Evolutionary conservation across 1,284 basidiomycete genomes (phyloP).

Genomic region (Pterulicium gracile): DNA sequence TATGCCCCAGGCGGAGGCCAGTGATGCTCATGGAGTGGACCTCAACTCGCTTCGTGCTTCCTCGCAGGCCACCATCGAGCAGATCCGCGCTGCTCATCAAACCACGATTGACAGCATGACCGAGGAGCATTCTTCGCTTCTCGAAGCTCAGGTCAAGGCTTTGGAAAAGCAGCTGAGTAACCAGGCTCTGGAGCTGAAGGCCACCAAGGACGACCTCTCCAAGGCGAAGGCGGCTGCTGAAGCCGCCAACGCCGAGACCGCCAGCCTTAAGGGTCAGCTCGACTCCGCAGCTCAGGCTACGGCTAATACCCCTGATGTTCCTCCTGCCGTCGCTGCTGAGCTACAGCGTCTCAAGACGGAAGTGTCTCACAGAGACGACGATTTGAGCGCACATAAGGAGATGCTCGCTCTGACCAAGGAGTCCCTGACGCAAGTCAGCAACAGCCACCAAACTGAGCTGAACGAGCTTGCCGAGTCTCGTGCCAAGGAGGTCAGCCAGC

Average conservation of each 20-base stretch:
- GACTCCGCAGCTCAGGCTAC: conserved; percentile 45
- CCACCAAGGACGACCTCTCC: conserved; percentile 68
- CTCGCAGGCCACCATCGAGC: conserved; percentile 54
- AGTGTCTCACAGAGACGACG: conserved; percentile 51
- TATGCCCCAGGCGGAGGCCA: conserved; percentile 48
- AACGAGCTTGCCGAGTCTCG: conserved; percentile 58
- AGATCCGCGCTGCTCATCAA: conserved; percentile 53
- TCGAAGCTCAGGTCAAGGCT: conserved; percentile 44
- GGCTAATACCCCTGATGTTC: conserved; percentile 31
- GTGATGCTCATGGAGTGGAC: conserved; percentile 54
- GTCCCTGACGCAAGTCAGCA: conserved; percentile 56
- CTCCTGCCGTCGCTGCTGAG: conserved; percentile 44
- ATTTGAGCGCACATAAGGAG: conserved; percentile 46
- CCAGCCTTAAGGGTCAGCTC: conserved; percentile 45
- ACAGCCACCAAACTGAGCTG: conserved; percentile 58
- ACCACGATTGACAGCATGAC: conserved; percentile 48
- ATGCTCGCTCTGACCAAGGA: conserved; percentile 56
- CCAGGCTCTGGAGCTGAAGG: conserved; percentile 62
- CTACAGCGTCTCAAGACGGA: conserved; percentile 46
- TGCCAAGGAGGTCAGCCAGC: conserved; percentile 55
- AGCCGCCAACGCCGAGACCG: conserved; percentile 39
- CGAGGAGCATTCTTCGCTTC: conserved; percentile 44
- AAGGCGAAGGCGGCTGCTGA: conserved; percentile 58
- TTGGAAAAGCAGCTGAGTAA: conserved; percentile 56
- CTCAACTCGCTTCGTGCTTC: conserved; percentile 56